A percentile compares a stretch with the other conserved stretches of the same genome.
Conservation (phyloP, 2,329 filamentous ascomycete species). For the Fusarium staphyleae region DNA sequence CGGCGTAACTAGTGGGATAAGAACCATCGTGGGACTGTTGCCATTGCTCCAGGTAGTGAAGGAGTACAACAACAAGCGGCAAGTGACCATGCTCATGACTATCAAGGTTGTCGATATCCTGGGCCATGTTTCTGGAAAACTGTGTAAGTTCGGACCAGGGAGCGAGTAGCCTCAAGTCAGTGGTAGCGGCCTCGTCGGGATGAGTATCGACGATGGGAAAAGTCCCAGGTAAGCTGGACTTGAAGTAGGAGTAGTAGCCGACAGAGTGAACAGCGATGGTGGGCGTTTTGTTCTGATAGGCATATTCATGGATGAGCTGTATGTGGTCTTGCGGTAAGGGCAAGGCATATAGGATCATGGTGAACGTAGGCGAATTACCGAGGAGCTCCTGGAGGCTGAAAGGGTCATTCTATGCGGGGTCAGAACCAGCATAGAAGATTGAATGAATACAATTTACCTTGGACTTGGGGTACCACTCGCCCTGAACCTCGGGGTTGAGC, state of each 20-base stretch:
- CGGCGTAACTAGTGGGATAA: slow-evolving; percentile 76
- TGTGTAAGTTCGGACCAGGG: slow-evolving; percentile 84
- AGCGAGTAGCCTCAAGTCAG: slow-evolving; percentile 81
- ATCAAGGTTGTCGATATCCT: slow-evolving; percentile 71
- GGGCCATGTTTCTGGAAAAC: slow-evolving; percentile 72
- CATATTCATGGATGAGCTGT: slow-evolving; percentile 55
- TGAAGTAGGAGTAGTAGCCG: slow-evolving; percentile 91
- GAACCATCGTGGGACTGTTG: slow-evolving; percentile 72
- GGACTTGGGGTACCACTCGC: slow-evolving; percentile 68
- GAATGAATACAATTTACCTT: slow-evolving; percentile 36
- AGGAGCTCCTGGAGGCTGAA: slow-evolving; percentile 53
- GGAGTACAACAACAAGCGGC: slow-evolving; percentile 82
- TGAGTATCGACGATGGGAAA: slow-evolving; percentile 97
- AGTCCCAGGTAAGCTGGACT: slow-evolving; percentile 75
- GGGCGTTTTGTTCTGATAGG: slow-evolving; percentile 68
- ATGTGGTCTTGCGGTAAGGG: slow-evolving; percentile 56
- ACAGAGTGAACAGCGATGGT: slow-evolving; percentile 85
- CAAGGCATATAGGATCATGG: slow-evolving; percentile 62
- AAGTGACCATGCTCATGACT: slow-evolving; percentile 90
- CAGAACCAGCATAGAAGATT: background rate
- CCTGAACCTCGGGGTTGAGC: slow-evolving; percentile 90
- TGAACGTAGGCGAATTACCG: slow-evolving; percentile 53
- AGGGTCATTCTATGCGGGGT: slow-evolving; percentile 36
- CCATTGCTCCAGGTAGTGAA: slow-evolving; percentile 86
- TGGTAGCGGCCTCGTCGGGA: slow-evolving; percentile 83